Conservation (phyloP, 176 grass and related monocot genomes). For the Lolium perenne region DNA sequence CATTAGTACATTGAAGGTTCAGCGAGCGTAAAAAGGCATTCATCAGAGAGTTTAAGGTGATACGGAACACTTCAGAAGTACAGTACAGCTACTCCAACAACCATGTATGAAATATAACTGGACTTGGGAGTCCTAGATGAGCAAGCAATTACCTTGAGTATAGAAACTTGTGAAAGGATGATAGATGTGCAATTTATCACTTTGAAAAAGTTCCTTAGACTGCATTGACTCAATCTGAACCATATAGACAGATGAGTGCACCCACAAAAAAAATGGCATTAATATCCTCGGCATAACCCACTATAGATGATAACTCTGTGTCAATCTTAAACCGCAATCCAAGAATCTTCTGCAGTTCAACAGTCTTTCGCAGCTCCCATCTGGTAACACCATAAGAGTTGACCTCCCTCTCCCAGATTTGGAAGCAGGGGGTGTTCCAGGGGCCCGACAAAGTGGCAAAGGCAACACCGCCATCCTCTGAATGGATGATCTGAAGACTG, state of each 20-base stretch:
- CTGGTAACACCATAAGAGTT: neutral
- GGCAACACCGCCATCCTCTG: neutral
- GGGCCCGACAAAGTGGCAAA: neutral
- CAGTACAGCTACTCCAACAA: neutral
- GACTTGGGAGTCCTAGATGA: no score
- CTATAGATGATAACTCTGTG: neutral
- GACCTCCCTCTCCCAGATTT: neutral
- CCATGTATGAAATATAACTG: neutral
- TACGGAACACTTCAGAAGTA: neutral
- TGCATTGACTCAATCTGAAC: no score
- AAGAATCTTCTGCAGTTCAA: neutral
- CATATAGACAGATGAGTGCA: no score
- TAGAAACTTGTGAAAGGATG: constrained; percentile 20
- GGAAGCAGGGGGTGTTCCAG: neutral
- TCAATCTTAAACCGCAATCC: neutral
- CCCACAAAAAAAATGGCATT: neutral
- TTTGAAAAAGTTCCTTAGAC: no score
- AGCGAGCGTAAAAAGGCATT: no score
- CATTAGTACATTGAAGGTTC: no score
- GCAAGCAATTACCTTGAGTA: neutral
- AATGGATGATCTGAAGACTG: neutral
- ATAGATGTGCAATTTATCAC: neutral
- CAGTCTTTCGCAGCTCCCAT: neutral
- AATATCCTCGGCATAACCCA: neutral
- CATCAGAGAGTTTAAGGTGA: neutral